phyloP scores from a whole-genome alignment of 768 basidiomycete genomes.

The Clitopilus hobsonii region DNA sequence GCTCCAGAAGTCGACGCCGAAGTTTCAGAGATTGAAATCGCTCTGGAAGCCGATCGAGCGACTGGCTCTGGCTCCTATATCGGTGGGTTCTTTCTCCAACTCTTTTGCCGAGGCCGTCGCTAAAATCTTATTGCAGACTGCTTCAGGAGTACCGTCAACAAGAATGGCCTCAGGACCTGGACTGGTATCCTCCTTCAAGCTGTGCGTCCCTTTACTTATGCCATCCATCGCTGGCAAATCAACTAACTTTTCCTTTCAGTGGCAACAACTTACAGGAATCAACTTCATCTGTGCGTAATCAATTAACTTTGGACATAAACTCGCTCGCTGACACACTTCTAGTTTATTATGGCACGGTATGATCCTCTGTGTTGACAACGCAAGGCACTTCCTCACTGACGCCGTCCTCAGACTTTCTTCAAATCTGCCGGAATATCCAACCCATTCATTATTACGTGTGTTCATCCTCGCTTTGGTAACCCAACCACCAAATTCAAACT shows the following conservation, averaged over 20 bases:
- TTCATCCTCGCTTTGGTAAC: neutral
- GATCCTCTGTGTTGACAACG: slow-evolving; percentile 21
- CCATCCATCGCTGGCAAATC: neutral
- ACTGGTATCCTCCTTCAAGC: slow-evolving; percentile 79
- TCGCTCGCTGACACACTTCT: neutral
- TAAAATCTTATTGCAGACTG: slow-evolving; percentile 29
- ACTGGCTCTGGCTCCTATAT: slow-evolving; percentile 58
- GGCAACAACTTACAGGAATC: slow-evolving; percentile 77
- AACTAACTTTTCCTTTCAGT: slow-evolving; percentile 12
- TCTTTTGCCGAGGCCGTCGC: neutral
- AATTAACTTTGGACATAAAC: neutral
- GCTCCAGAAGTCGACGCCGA: slow-evolving; percentile 49
- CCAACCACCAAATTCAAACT: neutral
- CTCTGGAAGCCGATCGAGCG: slow-evolving; percentile 59
- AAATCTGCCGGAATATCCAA: slow-evolving; percentile 50
- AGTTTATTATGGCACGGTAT: slow-evolving; percentile 58
- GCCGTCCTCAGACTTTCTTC: slow-evolving; percentile 53
- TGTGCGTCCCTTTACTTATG: slow-evolving; percentile 11
- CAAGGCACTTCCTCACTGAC: slow-evolving; percentile 32
- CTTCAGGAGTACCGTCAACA: slow-evolving; percentile 55
- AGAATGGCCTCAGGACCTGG: slow-evolving; percentile 62
- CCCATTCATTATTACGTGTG: slow-evolving; percentile 52
- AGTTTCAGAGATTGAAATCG: slow-evolving; percentile 41
- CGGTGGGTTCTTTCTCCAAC: slow-evolving; percentile 4
- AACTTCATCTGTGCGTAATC: slow-evolving; percentile 40